Percentiles rank a stretch among this genome's conserved stretches.
Conservation (phyloP, 208 protist genomes). For the Leishmania martiniquensis region DNA sequence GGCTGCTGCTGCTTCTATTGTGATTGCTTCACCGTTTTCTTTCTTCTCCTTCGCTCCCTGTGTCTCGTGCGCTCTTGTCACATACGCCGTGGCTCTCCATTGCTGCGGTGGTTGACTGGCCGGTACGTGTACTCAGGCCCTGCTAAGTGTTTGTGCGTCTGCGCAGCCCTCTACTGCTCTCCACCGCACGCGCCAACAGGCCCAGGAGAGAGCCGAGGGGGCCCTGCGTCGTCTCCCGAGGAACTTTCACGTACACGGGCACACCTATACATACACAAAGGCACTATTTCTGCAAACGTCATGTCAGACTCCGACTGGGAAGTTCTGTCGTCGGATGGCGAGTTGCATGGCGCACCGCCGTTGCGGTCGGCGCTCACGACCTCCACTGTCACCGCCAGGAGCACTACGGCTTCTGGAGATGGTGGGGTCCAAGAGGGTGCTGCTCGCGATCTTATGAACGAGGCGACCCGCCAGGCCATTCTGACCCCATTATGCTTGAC, state of each 20-base stretch:
- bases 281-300: not conserved
- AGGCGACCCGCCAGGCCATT: not conserved
- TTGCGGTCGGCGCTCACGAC: not conserved
- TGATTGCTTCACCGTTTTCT: not conserved
- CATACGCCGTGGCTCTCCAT: not conserved
- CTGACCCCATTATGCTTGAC: conserved; percentile 54
- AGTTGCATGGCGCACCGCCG: not conserved
- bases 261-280: not conserved
- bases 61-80: conserved; percentile 15
- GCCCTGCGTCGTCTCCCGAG: not conserved
- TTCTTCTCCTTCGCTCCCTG: no score
- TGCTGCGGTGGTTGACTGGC: not conserved
- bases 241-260: not conserved
- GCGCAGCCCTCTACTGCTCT: not conserved
- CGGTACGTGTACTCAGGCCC: not conserved
- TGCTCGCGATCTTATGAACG: not conserved
- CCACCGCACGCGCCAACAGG: not conserved
- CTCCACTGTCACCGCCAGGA: not conserved
- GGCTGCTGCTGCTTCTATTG: conserved; percentile 6
- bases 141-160: not conserved
- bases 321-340: conserved; percentile 19
- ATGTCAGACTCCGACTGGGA: conserved; percentile 41
- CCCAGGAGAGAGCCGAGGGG: not conserved
- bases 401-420: not conserved
- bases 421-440: not conserved